Percentiles rank a stretch among this genome's conserved stretches.
Conservation (phyloP, 73 alveolate genomes). For the Chromera velia region DNA sequence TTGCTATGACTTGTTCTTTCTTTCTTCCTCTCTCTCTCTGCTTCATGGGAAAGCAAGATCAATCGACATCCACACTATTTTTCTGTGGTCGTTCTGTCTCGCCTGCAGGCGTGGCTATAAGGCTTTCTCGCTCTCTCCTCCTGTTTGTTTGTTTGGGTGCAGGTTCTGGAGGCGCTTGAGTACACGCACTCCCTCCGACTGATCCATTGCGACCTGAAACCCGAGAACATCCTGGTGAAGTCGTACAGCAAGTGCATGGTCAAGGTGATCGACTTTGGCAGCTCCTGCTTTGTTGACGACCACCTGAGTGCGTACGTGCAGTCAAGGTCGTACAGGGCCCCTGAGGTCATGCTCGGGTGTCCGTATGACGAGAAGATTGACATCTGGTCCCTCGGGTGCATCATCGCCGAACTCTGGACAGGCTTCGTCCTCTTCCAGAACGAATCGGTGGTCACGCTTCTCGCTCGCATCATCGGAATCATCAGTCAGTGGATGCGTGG, state of each 20-base stretch:
- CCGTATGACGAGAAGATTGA: conserved; percentile 87
- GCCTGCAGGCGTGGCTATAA: no score
- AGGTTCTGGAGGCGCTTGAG: conserved; percentile 73
- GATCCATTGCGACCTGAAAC: conserved; percentile 92
- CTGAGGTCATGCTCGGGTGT: conserved; percentile 95
- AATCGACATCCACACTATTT: no score
- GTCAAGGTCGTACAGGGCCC: conserved; percentile 91
- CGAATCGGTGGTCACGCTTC: conserved; percentile 55
- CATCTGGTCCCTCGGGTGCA: conserved; percentile 94
- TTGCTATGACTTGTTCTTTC: no score
- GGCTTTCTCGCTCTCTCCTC: no score
- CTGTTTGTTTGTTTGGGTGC: background rate
- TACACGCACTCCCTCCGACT: conserved; percentile 72
- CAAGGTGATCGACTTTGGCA: conserved; percentile 92
- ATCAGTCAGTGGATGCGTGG: conserved; percentile 34
- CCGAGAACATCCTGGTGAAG: conserved; percentile 90
- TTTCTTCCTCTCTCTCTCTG: no score
- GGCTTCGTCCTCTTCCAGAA: conserved; percentile 89
- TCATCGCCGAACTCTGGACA: conserved; percentile 90
- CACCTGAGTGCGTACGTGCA: conserved; percentile 87
- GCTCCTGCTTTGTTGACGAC: conserved; percentile 89
- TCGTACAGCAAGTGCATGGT: conserved; percentile 71
- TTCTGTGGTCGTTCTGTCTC: no score
- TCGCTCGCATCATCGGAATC: conserved; percentile 74
- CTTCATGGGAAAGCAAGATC: no score